phyloP scores from a whole-genome alignment of 2,329 filamentous ascomycete species.

The Myriosclerotinia curreyana region DNA sequence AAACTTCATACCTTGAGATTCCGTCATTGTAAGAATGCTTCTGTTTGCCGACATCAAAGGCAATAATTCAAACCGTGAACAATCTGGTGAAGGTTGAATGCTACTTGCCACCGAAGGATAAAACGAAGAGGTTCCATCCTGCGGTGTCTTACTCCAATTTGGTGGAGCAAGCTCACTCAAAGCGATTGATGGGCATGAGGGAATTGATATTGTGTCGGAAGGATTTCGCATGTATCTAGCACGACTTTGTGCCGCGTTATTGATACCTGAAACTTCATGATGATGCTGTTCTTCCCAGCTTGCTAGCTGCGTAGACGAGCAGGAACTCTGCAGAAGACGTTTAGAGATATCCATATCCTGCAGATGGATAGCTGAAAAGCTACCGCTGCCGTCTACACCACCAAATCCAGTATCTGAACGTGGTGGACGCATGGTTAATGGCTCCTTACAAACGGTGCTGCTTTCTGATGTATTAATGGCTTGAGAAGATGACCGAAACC shows the following conservation, averaged over 20 bases:
- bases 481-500: conserved; percentile 29
- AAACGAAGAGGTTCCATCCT: conserved; percentile 30
- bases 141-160: conserved; percentile 28
- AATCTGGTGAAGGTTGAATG: conserved; percentile 30
- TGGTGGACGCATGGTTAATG: conserved; percentile 17
- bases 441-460: conserved; percentile 10
- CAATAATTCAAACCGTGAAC: conserved; percentile 30
- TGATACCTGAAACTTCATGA: conserved; percentile 28
- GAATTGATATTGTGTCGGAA: conserved; percentile 27
- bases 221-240: conserved; percentile 27
- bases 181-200: conserved; percentile 19
- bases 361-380: conserved; percentile 29
- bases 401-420: conserved; percentile 30
- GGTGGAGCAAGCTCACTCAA: conserved; percentile 31
- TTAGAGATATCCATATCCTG: conserved; percentile 38
- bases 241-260: conserved; percentile 24
- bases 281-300: conserved; percentile 26
- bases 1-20: conserved; percentile 18
- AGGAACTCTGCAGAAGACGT: conserved; percentile 31
- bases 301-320: conserved; percentile 32
- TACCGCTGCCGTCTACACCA: conserved; percentile 34
- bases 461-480: conserved; percentile 24
- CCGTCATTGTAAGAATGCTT: conserved; percentile 17
- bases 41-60: conserved; percentile 23
- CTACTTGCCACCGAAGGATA: conserved; percentile 31